Conservation (phyloP, 2,329 filamentous ascomycete genomes). For the Penicillium sclerotiorum region DNA sequence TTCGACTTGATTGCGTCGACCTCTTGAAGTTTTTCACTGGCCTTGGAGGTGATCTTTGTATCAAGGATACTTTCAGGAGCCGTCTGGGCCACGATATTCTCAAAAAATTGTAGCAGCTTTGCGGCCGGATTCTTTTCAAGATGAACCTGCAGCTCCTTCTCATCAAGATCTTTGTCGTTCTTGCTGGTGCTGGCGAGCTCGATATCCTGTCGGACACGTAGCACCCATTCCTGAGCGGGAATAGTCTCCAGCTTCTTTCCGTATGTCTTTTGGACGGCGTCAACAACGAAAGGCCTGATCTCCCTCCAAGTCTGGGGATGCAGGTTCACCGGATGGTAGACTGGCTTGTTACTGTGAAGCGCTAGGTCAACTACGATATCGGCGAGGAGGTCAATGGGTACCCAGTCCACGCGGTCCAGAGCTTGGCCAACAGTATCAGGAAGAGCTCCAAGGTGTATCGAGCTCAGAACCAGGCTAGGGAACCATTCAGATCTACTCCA, state of each 20-base stretch:
- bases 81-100: not conserved
- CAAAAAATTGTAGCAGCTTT: slow-evolving; percentile 1
- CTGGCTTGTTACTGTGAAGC: not conserved
- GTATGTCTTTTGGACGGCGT: not conserved
- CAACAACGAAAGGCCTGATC: slow-evolving; percentile 7
- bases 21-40: not conserved
- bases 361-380: slow-evolving; percentile 30
- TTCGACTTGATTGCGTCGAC: not conserved
- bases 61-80: not conserved
- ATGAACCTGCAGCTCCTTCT: not conserved
- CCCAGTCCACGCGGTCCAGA: slow-evolving; percentile 43
- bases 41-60: not conserved
- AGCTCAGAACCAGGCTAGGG: slow-evolving; percentile 53
- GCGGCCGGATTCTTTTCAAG: slow-evolving; percentile 2
- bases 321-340: slow-evolving; percentile 24
- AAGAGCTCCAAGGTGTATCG: slow-evolving; percentile 51
- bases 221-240: not conserved
- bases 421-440: slow-evolving; percentile 32
- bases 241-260: not conserved
- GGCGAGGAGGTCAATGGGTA: slow-evolving; percentile 48
- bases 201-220: not conserved
- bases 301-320: slow-evolving; percentile 15
- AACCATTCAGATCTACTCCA: slow-evolving; percentile 59
- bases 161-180: not conserved
- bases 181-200: not conserved